Conservation (phyloP, 2,329 filamentous ascomycete species). For the Penicillium sclerotigenum region DNA sequence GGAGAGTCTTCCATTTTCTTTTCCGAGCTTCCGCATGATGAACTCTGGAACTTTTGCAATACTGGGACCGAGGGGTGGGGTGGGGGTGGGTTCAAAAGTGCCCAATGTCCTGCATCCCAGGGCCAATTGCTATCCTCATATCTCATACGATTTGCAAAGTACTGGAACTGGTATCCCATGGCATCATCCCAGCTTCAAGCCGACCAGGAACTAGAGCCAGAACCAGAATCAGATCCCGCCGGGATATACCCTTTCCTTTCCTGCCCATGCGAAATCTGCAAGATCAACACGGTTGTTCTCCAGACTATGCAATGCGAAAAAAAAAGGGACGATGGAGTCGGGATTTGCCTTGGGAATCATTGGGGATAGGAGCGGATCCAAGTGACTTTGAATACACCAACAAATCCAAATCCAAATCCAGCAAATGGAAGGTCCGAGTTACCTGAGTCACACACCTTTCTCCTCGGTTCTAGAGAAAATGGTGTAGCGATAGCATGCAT, state of each 20-base stretch:
- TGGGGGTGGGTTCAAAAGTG: neutral
- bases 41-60: neutral
- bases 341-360: neutral
- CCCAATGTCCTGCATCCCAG: neutral
- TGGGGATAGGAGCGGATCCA: neutral
- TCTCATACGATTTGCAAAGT: neutral
- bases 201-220: neutral
- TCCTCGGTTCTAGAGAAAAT: neutral
- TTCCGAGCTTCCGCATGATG: neutral
- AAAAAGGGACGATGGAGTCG: neutral
- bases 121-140: neutral
- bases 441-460: slow-evolving; percentile 1
- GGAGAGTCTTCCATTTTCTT: neutral
- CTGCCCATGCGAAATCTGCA: neutral
- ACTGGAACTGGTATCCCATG: neutral
- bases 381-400: neutral
- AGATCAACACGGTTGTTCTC: neutral
- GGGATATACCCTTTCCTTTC: neutral
- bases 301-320: neutral
- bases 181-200: neutral
- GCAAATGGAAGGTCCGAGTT: neutral
- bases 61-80: neutral
- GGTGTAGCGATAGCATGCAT: slow-evolving; percentile 1
- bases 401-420: too few species aligned
- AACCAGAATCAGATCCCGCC: neutral